Evolutionary conservation across 1,284 basidiomycete species (phyloP).

Genomic region (Cryptococcus maquisensis): DNA sequence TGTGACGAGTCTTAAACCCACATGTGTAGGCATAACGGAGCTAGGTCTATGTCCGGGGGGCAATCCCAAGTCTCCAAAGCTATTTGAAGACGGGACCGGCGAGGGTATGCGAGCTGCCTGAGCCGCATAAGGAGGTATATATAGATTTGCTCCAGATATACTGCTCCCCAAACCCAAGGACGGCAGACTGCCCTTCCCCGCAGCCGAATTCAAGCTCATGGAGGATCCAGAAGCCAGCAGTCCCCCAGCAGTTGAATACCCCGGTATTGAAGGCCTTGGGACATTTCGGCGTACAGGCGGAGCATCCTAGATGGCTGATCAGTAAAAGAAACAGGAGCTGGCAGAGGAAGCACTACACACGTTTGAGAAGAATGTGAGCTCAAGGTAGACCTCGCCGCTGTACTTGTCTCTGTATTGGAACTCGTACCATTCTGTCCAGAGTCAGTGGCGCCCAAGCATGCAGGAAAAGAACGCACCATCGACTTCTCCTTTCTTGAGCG

Average conservation of each 20-base stretch:
- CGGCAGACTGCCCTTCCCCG: neutral
- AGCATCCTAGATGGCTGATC: constrained; percentile 27
- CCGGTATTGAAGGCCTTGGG: constrained; percentile 28
- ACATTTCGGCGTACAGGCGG: constrained; percentile 45
- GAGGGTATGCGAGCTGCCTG: constrained; percentile 3
- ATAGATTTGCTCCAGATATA: constrained; percentile 42
- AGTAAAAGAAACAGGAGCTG: neutral
- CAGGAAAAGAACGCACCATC: constrained; percentile 65
- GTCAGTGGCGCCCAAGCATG: neutral
- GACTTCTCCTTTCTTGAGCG: constrained; percentile 88
- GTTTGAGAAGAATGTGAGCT: constrained; percentile 93
- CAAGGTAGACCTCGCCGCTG: constrained; percentile 86
- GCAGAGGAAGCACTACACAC: constrained; percentile 54
- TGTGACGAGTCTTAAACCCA: neutral
- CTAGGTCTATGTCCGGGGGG: constrained; percentile 26
- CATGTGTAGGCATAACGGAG: neutral
- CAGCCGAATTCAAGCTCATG: neutral
- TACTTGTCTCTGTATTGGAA: constrained; percentile 86
- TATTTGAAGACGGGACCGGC: constrained; percentile 15
- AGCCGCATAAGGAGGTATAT: constrained; percentile 40
- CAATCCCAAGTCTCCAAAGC: constrained; percentile 40
- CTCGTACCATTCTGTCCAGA: constrained; percentile 80
- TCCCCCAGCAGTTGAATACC: constrained; percentile 17
- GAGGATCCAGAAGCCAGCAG: neutral
- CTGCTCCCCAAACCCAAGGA: constrained; percentile 27